Percentiles rank a stretch among this genome's conserved stretches.
Conservation (phyloP, 352 stramenopile genomes). For the Phytophthora quininea region DNA sequence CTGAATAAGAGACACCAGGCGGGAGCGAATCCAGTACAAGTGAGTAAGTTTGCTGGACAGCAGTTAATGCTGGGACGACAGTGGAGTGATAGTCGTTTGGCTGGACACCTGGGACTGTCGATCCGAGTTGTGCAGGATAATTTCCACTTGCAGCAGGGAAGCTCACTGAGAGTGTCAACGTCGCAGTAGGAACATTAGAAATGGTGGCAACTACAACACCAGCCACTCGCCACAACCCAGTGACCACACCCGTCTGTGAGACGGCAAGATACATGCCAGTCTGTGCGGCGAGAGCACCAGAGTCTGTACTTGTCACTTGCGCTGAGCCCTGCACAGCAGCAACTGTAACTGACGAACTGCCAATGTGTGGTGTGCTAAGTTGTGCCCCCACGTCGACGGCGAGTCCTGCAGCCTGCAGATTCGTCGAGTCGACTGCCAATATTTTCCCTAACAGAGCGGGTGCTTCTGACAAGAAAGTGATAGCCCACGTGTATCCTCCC, state of each 20-base stretch:
- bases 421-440: constrained; percentile 45
- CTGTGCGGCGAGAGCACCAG: constrained; percentile 35
- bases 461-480: constrained; percentile 75
- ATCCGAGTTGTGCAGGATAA: constrained; percentile 57
- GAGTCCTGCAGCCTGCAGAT: constrained; percentile 41
- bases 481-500: constrained; percentile 76
- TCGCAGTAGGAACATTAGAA: constrained; percentile 25
- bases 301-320: constrained; percentile 47
- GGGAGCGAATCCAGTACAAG: constrained; percentile 47
- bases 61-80: constrained; percentile 20
- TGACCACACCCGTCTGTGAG: constrained; percentile 33
- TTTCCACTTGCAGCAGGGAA: constrained; percentile 47
- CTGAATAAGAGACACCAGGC: constrained; percentile 83
- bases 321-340: constrained; percentile 31
- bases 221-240: constrained; percentile 53
- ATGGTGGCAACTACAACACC: constrained; percentile 27
- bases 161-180: constrained; percentile 51
- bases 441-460: constrained; percentile 46
- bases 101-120: constrained; percentile 65
- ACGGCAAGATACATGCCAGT: constrained; percentile 68
- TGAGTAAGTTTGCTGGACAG: constrained; percentile 17
- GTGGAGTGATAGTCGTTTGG: constrained; percentile 63
- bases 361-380: constrained; percentile 56
- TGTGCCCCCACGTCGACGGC: constrained; percentile 43
- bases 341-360: constrained; percentile 41